These are phyloP conservation scores for Breynia disticha DNA, from an alignment of 441 rosid species.

Conservation along the genomic window DNA sequence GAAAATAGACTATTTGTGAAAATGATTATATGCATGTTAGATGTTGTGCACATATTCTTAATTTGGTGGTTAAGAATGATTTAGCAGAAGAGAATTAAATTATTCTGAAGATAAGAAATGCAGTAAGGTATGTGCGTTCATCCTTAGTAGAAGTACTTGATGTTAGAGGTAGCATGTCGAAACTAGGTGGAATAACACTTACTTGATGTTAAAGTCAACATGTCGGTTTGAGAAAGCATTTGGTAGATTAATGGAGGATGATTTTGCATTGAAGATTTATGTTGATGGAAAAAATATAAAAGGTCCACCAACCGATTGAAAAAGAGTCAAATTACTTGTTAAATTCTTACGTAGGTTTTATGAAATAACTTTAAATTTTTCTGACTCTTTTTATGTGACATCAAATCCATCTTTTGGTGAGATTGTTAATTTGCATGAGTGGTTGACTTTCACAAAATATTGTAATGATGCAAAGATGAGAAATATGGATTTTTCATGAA, in stretches of 20 bases:
- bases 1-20: not conserved
- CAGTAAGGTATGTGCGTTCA: not conserved
- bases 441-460: too few relatives aligned
- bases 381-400: not conserved
- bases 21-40: not conserved
- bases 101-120: not conserved
- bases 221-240: constrained; percentile 6
- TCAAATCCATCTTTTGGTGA: not conserved
- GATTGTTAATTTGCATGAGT: not conserved
- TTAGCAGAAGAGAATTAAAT: not conserved
- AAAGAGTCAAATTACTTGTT: not conserved
- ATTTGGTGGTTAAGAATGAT: constrained; percentile 1
- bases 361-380: not conserved
- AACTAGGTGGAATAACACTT: constrained; percentile 9
- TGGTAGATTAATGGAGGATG: not conserved
- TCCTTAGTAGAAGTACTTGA: not conserved
- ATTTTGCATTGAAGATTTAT: too few relatives aligned
- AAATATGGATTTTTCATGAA: not conserved
- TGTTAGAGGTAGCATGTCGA: constrained; percentile 5
- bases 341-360: not conserved
- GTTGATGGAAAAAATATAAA: not conserved
- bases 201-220: constrained; percentile 4
- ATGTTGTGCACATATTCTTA: constrained; percentile 3
- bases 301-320: not conserved
- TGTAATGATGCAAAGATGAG: not conserved